Percentiles rank a stretch among this genome's conserved stretches.
Evolutionary conservation across 1,284 basidiomycete genomes (phyloP).

Genomic region (Volvariella surrecta): DNA sequence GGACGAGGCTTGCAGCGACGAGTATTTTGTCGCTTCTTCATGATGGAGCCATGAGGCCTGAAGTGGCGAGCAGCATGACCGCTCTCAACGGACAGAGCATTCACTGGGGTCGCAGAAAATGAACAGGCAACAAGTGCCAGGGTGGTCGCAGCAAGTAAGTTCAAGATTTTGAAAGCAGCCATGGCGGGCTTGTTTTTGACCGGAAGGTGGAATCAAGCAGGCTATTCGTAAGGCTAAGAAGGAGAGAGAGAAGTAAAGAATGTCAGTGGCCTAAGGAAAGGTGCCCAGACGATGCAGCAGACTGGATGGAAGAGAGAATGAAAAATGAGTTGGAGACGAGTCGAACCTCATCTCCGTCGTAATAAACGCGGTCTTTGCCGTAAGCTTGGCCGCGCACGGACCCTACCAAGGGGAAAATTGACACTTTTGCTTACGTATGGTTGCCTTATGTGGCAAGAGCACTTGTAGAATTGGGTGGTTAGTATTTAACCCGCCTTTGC

Average conservation of each 20-base stretch:
- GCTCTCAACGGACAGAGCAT: constrained; percentile 40
- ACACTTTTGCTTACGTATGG: neutral
- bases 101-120: constrained; percentile 35
- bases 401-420: constrained; percentile 10
- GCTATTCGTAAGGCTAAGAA: constrained; percentile 19
- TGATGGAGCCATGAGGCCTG: constrained; percentile 34
- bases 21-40: constrained; percentile 40
- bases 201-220: constrained; percentile 16
- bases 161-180: constrained; percentile 43
- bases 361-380: constrained; percentile 16
- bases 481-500: neutral
- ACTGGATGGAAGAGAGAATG: constrained; percentile 6
- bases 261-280: constrained; percentile 9
- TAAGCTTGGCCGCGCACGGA: constrained; percentile 16
- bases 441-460: neutral
- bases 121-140: constrained; percentile 47
- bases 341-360: constrained; percentile 3
- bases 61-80: constrained; percentile 29
- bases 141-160: constrained; percentile 47
- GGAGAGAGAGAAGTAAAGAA: constrained; percentile 15
- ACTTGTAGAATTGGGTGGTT: neutral
- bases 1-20: constrained; percentile 52
- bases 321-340: constrained; percentile 4
- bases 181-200: constrained; percentile 24
- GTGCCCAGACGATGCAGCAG: constrained; percentile 9